Evolutionary conservation across 139 green algal genomes (phyloP).

Genomic region (Coelastrella sp.): DNA sequence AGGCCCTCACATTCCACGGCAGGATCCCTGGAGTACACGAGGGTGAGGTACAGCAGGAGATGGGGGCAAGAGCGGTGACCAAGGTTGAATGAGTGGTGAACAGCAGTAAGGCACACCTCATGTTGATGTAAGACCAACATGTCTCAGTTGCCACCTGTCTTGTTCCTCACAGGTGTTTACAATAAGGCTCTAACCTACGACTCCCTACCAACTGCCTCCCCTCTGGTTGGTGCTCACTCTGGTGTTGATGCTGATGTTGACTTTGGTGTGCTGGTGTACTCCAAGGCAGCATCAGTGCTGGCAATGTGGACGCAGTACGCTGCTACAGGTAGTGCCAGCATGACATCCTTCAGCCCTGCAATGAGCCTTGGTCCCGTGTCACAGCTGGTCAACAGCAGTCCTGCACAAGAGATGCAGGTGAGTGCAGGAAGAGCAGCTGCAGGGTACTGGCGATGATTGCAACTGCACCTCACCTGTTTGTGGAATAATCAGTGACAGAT

Average conservation of each 20-base stretch:
- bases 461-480: too few relatives aligned
- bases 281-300: conserved; percentile 16
- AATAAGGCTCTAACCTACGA: conserved; percentile 13
- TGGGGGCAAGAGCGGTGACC: neutral
- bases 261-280: conserved; percentile 25
- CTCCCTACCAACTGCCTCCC: neutral
- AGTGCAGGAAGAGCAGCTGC: too few relatives aligned
- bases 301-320: neutral
- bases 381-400: neutral
- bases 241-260: neutral
- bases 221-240: neutral
- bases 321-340: neutral
- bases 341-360: neutral
- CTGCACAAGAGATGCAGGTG: neutral
- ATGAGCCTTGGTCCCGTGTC: neutral
- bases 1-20: neutral
- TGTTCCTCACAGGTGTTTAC: neutral
- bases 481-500: too few relatives aligned
- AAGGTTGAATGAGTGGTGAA: too few relatives aligned
- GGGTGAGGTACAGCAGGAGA: conserved; percentile 8
- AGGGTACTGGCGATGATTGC: too few relatives aligned
- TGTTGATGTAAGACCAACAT: too few relatives aligned
- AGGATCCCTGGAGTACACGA: conserved; percentile 7
- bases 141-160: too few relatives aligned
- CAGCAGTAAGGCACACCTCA: too few relatives aligned